These are phyloP conservation scores for Eremothecium coryli DNA, from an alignment of 1,139 yeast genomes.

Conservation along the genomic window DNA sequence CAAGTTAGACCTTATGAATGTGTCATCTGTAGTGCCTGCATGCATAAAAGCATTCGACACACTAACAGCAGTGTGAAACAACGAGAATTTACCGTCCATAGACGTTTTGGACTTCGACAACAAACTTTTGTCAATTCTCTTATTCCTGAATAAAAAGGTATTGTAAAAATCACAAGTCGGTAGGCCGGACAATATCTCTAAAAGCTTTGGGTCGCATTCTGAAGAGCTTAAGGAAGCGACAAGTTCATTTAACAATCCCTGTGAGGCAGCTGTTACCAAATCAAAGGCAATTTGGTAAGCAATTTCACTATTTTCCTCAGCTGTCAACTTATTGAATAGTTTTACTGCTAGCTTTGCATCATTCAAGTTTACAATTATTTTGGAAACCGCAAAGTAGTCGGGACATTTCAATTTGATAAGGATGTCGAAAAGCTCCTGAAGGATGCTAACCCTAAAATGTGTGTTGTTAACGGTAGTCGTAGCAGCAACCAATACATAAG, in stretches of 20 bases:
- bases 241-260: constrained; percentile 68
- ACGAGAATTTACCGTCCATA: constrained; percentile 85
- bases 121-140: constrained; percentile 76
- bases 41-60: constrained; percentile 93
- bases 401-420: constrained; percentile 51
- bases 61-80: constrained; percentile 93
- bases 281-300: constrained; percentile 96
- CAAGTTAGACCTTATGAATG: constrained; percentile 79
- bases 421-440: constrained; percentile 53
- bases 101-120: constrained; percentile 72
- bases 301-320: constrained; percentile 35
- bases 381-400: constrained; percentile 74
- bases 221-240: constrained; percentile 37
- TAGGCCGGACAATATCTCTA: constrained; percentile 75
- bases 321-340: constrained; percentile 49
- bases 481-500: constrained; percentile 71
- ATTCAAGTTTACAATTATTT: constrained; percentile 81
- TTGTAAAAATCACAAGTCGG: constrained; percentile 92
- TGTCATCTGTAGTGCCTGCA: constrained; percentile 94
- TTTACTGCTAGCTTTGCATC: constrained; percentile 61
- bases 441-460: constrained; percentile 53
- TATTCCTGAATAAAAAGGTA: constrained; percentile 78
- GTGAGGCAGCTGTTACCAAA: constrained; percentile 87
- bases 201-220: constrained; percentile 42
- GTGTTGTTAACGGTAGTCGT: constrained; percentile 58